These are phyloP conservation scores for Candida boidinii DNA, from an alignment of 805 yeast genomes.

Conservation along the genomic window DNA sequence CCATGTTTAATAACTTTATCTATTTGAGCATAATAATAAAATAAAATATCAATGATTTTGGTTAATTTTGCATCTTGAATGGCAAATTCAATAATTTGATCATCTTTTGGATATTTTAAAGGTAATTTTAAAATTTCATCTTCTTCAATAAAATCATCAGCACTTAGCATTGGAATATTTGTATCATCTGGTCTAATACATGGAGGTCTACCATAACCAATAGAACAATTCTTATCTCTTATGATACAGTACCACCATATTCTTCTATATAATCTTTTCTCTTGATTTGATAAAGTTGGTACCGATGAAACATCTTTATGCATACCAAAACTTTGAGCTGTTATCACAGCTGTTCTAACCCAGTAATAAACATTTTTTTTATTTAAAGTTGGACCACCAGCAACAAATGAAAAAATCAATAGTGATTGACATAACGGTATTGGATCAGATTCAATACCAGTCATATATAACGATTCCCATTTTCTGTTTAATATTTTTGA, in stretches of 20 bases:
- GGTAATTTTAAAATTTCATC: conserved; percentile 39
- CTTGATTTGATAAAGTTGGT: conserved; percentile 6
- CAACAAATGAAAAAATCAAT: conserved; percentile 34
- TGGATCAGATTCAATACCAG: conserved; percentile 61
- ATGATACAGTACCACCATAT: conserved; percentile 64
- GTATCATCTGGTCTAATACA: conserved; percentile 62
- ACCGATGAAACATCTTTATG: conserved; percentile 36
- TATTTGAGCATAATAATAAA: conserved; percentile 60
- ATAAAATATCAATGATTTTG: conserved; percentile 59
- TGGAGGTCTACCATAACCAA: conserved; percentile 64
- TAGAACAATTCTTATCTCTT: conserved; percentile 58
- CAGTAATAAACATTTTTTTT: conserved; percentile 60
- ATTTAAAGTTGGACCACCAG: not conserved
- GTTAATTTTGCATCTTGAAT: conserved; percentile 51
- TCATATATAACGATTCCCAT: conserved; percentile 58
- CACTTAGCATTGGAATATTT: conserved; percentile 67
- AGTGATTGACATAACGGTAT: conserved; percentile 54
- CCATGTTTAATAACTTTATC: too few species aligned
- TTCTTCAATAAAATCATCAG: conserved; percentile 51
- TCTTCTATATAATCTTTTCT: conserved; percentile 45
- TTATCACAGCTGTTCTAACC: conserved; percentile 60
- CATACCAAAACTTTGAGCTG: conserved; percentile 71
- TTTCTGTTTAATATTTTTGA: conserved; percentile 26
- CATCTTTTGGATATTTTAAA: conserved; percentile 23
- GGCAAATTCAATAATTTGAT: conserved; percentile 42